phyloP scores from a whole-genome alignment of 2,329 filamentous ascomycete species.

The Ophiocordyceps camponoti-saundersi region DNA sequence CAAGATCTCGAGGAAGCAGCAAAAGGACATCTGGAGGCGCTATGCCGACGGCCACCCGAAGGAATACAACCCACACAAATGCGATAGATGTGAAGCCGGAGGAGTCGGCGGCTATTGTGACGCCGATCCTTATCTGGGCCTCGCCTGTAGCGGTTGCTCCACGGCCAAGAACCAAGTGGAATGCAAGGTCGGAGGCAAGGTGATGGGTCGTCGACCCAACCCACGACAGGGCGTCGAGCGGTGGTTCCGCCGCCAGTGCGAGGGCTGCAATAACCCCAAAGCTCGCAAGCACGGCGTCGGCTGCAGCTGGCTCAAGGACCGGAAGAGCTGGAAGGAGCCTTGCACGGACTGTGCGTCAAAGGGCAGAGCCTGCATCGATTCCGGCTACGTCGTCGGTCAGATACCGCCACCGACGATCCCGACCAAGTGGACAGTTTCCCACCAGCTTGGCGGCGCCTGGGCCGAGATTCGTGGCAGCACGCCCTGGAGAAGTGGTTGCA shows the following conservation, averaged over 20 bases:
- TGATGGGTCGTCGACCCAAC: conserved; percentile 4
- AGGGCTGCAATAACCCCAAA: conserved; percentile 6
- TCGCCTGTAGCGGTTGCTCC: conserved; percentile 6
- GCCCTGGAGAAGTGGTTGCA: conserved; percentile 5
- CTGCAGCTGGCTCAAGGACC: conserved; percentile 9
- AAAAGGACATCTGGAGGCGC: conserved; percentile 2
- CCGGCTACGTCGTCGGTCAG: conserved; percentile 3
- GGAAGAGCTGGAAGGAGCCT: conserved; percentile 5
- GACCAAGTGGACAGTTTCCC: conserved; percentile 3
- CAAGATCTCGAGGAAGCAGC: not conserved
- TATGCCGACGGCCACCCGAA: conserved; percentile 5
- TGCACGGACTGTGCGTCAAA: conserved; percentile 7
- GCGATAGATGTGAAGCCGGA: conserved; percentile 4
- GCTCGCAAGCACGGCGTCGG: not conserved
- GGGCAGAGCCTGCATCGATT: conserved; percentile 7
- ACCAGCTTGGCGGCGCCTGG: conserved; percentile 4
- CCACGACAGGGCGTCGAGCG: conserved; percentile 3
- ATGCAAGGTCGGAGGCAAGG: conserved; percentile 2
- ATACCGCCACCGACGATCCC: conserved; percentile 3
- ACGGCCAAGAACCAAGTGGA: not conserved
- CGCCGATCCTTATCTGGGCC: conserved; percentile 7
- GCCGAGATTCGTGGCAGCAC: conserved; percentile 4
- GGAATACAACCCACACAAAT: conserved; percentile 2
- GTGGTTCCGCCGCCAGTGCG: conserved; percentile 10
- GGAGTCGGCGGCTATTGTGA: conserved; percentile 5